A percentile compares a stretch with the other conserved stretches of the same genome.
These are phyloP conservation scores for Exserohilum turcica DNA, from an alignment of 2,329 filamentous ascomycete genomes.

Conservation along the genomic window DNA sequence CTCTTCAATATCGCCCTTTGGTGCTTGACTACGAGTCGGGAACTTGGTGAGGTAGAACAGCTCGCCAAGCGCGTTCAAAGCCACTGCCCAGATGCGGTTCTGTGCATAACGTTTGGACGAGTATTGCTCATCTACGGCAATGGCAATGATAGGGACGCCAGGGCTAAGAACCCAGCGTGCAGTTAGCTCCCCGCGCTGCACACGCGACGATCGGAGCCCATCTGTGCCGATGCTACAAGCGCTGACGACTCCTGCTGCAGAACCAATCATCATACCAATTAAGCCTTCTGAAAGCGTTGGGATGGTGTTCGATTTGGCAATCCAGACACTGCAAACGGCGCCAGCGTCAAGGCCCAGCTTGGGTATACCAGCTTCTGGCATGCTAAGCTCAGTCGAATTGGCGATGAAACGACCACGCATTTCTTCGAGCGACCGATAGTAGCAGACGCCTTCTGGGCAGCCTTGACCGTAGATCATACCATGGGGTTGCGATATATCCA, in stretches of 20 bases:
- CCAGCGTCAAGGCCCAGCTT: conserved; percentile 72
- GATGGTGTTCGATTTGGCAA: conserved; percentile 79
- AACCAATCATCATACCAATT: conserved; percentile 81
- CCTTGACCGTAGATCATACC: conserved; percentile 87
- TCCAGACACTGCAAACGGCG: conserved; percentile 81
- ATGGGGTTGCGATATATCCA: conserved; percentile 87
- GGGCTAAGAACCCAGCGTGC: conserved; percentile 90
- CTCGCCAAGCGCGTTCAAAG: conserved; percentile 91
- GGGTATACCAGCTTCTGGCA: conserved; percentile 75
- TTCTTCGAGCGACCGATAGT: conserved; percentile 76
- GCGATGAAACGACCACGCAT: conserved; percentile 76
- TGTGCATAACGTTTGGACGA: conserved; percentile 70
- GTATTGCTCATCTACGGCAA: conserved; percentile 84
- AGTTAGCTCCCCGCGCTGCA: conserved; percentile 75
- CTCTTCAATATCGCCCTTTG: conserved; percentile 58
- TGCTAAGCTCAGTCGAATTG: conserved; percentile 63
- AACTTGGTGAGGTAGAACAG: conserved; percentile 80
- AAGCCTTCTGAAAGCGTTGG: conserved; percentile 75
- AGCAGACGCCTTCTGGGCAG: conserved; percentile 78
- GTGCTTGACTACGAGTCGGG: conserved; percentile 61
- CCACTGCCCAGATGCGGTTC: conserved; percentile 84
- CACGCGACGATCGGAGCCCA: conserved; percentile 64
- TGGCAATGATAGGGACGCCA: conserved; percentile 85
- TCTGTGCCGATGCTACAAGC: conserved; percentile 75
- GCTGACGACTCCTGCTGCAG: conserved; percentile 80